Percentiles rank a stretch among this genome's conserved stretches.
Conservation (phyloP, 1,139 yeast genomes). For the Eremothecium sinecaudum region DNA sequence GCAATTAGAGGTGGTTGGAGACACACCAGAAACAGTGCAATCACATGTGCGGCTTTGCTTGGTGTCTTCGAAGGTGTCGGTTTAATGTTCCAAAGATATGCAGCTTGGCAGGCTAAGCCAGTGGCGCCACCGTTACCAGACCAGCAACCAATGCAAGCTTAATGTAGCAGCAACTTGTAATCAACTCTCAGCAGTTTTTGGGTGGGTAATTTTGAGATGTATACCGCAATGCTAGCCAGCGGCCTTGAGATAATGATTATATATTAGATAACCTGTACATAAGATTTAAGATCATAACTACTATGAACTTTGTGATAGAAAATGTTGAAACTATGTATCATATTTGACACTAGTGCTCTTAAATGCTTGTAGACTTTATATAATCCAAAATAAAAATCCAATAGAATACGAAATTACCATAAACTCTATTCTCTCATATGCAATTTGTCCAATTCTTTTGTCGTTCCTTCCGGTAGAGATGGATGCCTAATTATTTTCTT, state of each 20-base stretch:
- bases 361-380: too few species aligned
- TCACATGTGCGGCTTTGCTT: slow-evolving; percentile 92
- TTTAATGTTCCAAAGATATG: slow-evolving; percentile 83
- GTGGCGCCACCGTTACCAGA: slow-evolving; percentile 70
- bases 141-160: slow-evolving; percentile 36
- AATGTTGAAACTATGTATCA: too few species aligned
- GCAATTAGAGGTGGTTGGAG: slow-evolving; percentile 99
- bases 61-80: slow-evolving; percentile 99
- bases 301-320: too few species aligned
- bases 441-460: slow-evolving; percentile 13
- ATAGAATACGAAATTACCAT: too few species aligned
- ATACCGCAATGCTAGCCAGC: too few species aligned
- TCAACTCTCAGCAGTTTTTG: too few species aligned
- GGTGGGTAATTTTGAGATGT: too few species aligned
- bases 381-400: too few species aligned
- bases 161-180: neutral
- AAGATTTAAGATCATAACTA: too few species aligned
- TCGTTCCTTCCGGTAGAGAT: slow-evolving; percentile 18
- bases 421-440: slow-evolving; percentile 4
- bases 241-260: too few species aligned
- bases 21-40: slow-evolving; percentile 93
- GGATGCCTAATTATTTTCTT: slow-evolving; percentile 10
- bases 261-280: too few species aligned
- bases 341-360: too few species aligned
- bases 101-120: slow-evolving; percentile 79